Base-by-base conservation (phyloP, 441 rosid genomes). In the Gossypium gossypioides region DNA sequence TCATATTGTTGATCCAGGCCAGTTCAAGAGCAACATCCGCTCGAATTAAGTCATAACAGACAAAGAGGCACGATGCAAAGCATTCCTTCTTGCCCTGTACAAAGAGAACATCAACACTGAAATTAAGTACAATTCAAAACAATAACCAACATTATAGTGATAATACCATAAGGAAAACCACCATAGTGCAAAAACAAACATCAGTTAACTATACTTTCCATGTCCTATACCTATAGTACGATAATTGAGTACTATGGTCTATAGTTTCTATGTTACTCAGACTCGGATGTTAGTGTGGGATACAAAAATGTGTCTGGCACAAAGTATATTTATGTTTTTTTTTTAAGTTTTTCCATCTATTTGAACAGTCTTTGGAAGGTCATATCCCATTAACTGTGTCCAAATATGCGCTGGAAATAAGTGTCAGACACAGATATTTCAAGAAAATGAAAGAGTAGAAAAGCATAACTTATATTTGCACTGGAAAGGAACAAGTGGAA, bases 81-180 rank as follows among this genome's bases (percentile, higher is more conserved):
- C 99, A 96, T 82, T 96, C 99, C 78, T 93, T 93, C 81, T 91
- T 96, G 25, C 92, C 95, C 98, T 96, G 89, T 80, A 83, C 10
- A 60, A 74, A 15, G 50, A 70, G 34, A 70, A 61, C 12, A 44
- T 19, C 37, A 56, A 69, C 65, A 52, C 6, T 15, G 51, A 56
- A 25, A 44, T 67, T 58, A 66, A 12, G 13, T 37, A 54, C 16
- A 3, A 48, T 71, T 59, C 72, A 57, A 34, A 50, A 72, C 10
- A 72, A 46, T 22, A 65, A 22, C 55, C 12, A 65, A 48, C 34
- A 46, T n/a, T 48, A 42, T 1, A 22, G 37, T 10, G 21, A 71
- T 15, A 46, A 65, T 12, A 34, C n/a, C 27, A 58, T 15, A 24
- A 24, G 34, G 59, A 13, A 18, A 42, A 46, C 56, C 37, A 46